Evolutionary conservation across 2,329 filamentous ascomycete genomes (phyloP), one percentile per base, ranked within the genome.

Genomic region (Xylariaceae sp.): DNA sequence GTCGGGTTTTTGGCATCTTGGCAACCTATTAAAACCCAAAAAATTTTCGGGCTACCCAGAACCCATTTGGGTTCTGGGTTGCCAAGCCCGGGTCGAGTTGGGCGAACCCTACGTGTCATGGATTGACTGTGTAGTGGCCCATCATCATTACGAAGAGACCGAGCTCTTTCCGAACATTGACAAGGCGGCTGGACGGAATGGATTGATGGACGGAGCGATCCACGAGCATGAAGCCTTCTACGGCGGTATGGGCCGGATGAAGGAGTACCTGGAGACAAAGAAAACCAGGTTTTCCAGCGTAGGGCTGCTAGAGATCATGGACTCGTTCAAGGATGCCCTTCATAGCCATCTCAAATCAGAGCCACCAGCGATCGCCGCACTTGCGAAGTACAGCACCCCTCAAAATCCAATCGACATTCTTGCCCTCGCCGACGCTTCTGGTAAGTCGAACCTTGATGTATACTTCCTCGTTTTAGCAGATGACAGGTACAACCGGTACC

Each of bases 331-430:
- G 22, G 48, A 53, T 4, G 32, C 53, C 1, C 17, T 54, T 4
- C 41, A 55, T 19, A 36, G 19, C 4, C 55, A 57, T 36, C 53
- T 57, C 22, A 49, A 50, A 21, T 19, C 55, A 1, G 53, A 60
- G 33, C 53, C 57, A 3, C 37, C 44, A 3, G 34, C 47, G 11
- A 56, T 60, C 34, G 49, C 50, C 7, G 50, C 48, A 6, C 48
- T 58, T 2, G 40, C 37, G 3, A 35, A 55, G 42, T 54, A 56
- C 38, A 56, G 45, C 33, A 57, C 57, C 2, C 12, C 40, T 2
- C 40, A 59, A 7, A 50, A 23, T 4, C 54, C 55, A 1, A 57
- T 58, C 32, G 52, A 55, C 20, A 58, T 58, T 14, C 41, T 59
- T 0, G 37, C 37, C 1, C 55, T 59, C 25, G 50, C 55, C 2